Percentiles rank a stretch among this genome's conserved stretches.
Conservation (phyloP, 768 basidiomycete genomes). For the Naganishia antarctica region DNA sequence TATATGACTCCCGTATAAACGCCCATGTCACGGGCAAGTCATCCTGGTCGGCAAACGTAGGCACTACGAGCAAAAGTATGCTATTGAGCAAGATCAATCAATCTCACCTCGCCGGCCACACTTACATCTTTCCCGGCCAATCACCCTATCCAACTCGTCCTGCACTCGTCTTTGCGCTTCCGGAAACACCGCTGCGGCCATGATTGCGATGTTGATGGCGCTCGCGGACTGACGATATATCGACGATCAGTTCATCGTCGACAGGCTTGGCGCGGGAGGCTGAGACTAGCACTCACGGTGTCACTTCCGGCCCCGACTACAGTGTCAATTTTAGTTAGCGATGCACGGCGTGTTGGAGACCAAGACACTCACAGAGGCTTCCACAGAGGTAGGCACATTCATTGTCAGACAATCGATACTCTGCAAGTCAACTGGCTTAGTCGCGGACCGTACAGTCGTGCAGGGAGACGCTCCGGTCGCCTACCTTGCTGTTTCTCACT, state of each 20-base stretch:
- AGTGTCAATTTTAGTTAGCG: neutral
- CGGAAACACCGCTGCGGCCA: conserved; percentile 7
- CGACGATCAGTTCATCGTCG: neutral
- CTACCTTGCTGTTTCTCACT: conserved; percentile 16
- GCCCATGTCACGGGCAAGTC: conserved; percentile 17
- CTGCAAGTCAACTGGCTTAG: neutral
- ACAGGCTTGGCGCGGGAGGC: neutral
- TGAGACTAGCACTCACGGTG: neutral
- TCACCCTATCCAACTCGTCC: conserved; percentile 9
- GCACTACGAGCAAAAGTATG: neutral
- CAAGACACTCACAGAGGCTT: neutral
- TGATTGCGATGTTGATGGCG: conserved; percentile 15
- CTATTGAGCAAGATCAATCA: too few species aligned
- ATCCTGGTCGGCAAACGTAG: conserved; percentile 6
- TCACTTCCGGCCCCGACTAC: conserved; percentile 14
- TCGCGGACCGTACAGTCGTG: too few species aligned
- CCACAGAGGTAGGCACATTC: conserved; percentile 21
- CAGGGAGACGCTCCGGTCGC: neutral
- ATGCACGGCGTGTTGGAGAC: neutral
- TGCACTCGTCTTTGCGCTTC: conserved; percentile 9
- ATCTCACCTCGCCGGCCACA: neutral
- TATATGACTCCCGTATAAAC: conserved; percentile 8
- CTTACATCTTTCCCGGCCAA: conserved; percentile 11
- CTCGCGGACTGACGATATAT: neutral
- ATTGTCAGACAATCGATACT: conserved; percentile 12